These are phyloP conservation scores for Zygnema circumcarinatum DNA, from an alignment of 139 green algal genomes.

Conservation along the genomic window DNA sequence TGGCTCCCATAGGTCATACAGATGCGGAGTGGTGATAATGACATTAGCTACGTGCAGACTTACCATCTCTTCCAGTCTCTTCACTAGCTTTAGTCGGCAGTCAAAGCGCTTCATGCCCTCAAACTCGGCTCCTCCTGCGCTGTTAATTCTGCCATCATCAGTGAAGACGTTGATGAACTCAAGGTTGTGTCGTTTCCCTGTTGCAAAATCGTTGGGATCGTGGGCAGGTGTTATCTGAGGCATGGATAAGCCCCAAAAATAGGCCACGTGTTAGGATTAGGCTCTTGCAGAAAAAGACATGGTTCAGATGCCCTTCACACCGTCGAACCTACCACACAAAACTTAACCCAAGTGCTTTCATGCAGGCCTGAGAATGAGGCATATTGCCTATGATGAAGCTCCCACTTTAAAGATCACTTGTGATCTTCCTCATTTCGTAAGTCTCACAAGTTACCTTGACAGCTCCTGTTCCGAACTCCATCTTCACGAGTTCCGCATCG, in stretches of 20 bases:
- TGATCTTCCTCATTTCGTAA: too few species aligned
- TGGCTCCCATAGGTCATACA: too few species aligned
- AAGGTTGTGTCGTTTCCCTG: slow-evolving; percentile 88
- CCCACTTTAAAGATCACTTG: too few species aligned
- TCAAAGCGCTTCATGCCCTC: slow-evolving; percentile 88
- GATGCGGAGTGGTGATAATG: too few species aligned
- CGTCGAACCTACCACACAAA: background rate
- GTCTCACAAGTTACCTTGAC: slow-evolving; percentile 80
- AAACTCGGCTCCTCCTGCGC: slow-evolving; percentile 79
- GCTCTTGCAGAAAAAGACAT: background rate
- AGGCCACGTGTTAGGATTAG: background rate
- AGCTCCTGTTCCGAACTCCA: slow-evolving; percentile 91
- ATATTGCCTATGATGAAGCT: background rate
- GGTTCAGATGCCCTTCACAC: background rate
- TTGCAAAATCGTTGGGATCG: slow-evolving; percentile 96
- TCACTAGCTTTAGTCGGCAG: slow-evolving; percentile 80
- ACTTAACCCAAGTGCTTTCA: too few species aligned
- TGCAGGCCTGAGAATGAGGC: too few species aligned
- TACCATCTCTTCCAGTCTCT: slow-evolving; percentile 79
- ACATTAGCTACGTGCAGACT: too few species aligned
- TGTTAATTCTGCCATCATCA: slow-evolving; percentile 77
- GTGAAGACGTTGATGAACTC: slow-evolving; percentile 96
- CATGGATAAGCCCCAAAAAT: background rate
- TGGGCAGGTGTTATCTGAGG: slow-evolving; percentile 93
- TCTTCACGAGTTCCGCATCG: slow-evolving; percentile 95